phyloP scores from a whole-genome alignment of 2,329 filamentous ascomycete genomes.

The Lithohypha guttulata region DNA sequence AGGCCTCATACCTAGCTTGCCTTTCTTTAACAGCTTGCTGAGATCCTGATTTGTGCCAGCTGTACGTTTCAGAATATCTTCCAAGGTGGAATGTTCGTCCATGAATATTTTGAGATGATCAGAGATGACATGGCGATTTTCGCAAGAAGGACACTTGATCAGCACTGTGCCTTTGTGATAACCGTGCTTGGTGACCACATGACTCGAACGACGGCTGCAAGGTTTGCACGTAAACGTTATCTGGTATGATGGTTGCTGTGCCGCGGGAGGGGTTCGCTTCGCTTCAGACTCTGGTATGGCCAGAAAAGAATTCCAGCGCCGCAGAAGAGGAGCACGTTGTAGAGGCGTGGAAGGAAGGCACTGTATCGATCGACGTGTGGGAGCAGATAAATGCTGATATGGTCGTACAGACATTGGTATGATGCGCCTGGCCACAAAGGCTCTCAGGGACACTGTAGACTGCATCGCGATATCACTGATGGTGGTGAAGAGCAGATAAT shows the following conservation, averaged over 20 bases:
- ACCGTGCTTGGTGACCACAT: conserved; percentile 83
- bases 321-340: not conserved
- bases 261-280: conserved; percentile 9
- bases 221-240: conserved; percentile 88
- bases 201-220: conserved; percentile 68
- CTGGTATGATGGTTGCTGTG: conserved; percentile 51
- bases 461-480: conserved; percentile 2
- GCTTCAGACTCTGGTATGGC: conserved; percentile 12
- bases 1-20: conserved; percentile 59
- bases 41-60: conserved; percentile 51
- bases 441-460: not conserved
- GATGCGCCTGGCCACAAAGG: not conserved
- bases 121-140: conserved; percentile 79
- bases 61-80: conserved; percentile 32
- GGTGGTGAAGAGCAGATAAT: no score
- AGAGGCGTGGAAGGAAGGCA: no score
- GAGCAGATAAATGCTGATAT: conserved; percentile 17
- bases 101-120: conserved; percentile 65
- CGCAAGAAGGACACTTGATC: conserved; percentile 77
- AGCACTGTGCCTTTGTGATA: conserved; percentile 86
- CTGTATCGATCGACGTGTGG: not conserved
- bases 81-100: conserved; percentile 32
- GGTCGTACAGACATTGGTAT: not conserved
- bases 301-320: conserved; percentile 16
- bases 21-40: conserved; percentile 53